phyloP scores from a whole-genome alignment of 192 early-diverging fungal species.

The Gamsiella multidivaricata region DNA sequence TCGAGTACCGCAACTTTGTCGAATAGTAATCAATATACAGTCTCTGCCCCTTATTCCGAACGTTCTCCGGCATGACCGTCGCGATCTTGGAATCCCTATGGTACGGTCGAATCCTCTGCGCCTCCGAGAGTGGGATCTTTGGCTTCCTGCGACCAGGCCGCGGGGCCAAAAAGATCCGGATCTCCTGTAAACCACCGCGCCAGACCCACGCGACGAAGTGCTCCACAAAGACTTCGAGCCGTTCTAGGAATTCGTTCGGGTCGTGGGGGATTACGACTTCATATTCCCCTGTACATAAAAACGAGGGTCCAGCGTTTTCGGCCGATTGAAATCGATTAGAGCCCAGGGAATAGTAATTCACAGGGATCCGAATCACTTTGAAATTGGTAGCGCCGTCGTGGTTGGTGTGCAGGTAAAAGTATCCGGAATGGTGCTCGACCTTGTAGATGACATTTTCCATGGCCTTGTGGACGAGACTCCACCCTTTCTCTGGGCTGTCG shows the following conservation, averaged over 20 bases:
- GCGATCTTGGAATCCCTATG: slow-evolving; percentile 8
- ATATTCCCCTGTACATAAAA: neutral
- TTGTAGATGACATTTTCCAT: slow-evolving; percentile 33
- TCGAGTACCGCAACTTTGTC: slow-evolving; percentile 29
- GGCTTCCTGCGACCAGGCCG: neutral
- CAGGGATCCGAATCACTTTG: slow-evolving; percentile 34
- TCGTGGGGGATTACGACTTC: slow-evolving; percentile 25
- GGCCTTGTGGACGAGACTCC: slow-evolving; percentile 22
- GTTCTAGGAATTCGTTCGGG: slow-evolving; percentile 18
- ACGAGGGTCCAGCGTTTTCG: neutral
- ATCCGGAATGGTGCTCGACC: slow-evolving; percentile 49
- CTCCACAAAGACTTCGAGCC: slow-evolving; percentile 44
- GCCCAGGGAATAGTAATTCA: neutral
- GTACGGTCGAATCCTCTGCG: slow-evolving; percentile 32
- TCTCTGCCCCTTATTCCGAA: slow-evolving; percentile 22
- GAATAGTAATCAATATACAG: slow-evolving; percentile 36
- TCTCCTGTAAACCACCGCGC: slow-evolving; percentile 34
- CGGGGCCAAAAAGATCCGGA: slow-evolving; percentile 36
- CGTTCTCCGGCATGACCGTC: slow-evolving; percentile 26
- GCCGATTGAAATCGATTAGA: neutral
- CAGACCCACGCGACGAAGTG: slow-evolving; percentile 45
- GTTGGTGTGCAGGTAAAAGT: slow-evolving; percentile 42
- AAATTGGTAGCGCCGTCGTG: slow-evolving; percentile 22
- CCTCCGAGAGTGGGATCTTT: slow-evolving; percentile 16
- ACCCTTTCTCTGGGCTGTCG: slow-evolving; percentile 23